Conservation (phyloP, 768 basidiomycete genomes). For the Phlegmacium glaucopus region DNA sequence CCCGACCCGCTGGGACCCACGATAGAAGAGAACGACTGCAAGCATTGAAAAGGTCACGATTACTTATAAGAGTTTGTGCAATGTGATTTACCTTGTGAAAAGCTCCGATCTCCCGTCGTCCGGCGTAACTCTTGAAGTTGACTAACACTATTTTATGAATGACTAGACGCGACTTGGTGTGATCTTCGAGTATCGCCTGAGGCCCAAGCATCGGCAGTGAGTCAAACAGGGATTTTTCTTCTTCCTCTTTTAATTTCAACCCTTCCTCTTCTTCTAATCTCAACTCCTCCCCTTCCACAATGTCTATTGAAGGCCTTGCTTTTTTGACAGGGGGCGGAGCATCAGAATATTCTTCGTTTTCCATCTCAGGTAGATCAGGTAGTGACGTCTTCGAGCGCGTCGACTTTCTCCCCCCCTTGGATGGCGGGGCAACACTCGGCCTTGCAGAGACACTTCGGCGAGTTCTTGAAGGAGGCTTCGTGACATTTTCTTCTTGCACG, state of each 20-base stretch:
- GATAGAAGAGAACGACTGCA: slow-evolving; percentile 93
- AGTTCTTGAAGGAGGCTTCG: slow-evolving; percentile 37
- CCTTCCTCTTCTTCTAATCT: slow-evolving; percentile 30
- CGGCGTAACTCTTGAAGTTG: slow-evolving; percentile 98
- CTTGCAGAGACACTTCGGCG: slow-evolving; percentile 33
- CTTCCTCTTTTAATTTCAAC: no score
- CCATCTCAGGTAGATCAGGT: slow-evolving; percentile 51
- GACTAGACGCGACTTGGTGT: slow-evolving; percentile 67
- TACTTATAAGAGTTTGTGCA: background rate
- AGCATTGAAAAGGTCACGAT: background rate
- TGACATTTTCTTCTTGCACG: slow-evolving; percentile 44
- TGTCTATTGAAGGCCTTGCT: slow-evolving; percentile 47
- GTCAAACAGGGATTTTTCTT: slow-evolving; percentile 47
- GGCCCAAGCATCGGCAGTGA: slow-evolving; percentile 38
- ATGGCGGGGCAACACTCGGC: slow-evolving; percentile 26
- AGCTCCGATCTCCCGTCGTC: slow-evolving; percentile 94
- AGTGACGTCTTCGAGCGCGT: slow-evolving; percentile 40
- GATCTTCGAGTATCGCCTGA: slow-evolving; percentile 45
- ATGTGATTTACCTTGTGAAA: slow-evolving; percentile 83
- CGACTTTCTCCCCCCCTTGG: slow-evolving; percentile 31
- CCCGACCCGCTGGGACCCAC: slow-evolving; percentile 98
- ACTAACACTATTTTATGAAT: slow-evolving; percentile 93
- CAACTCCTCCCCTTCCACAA: slow-evolving; percentile 26
- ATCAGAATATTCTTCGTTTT: slow-evolving; percentile 44
- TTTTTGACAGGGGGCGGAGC: slow-evolving; percentile 51